These are phyloP conservation scores for Cercospora sp. DNA, from an alignment of 2,329 filamentous ascomycete genomes.

Conservation along the genomic window DNA sequence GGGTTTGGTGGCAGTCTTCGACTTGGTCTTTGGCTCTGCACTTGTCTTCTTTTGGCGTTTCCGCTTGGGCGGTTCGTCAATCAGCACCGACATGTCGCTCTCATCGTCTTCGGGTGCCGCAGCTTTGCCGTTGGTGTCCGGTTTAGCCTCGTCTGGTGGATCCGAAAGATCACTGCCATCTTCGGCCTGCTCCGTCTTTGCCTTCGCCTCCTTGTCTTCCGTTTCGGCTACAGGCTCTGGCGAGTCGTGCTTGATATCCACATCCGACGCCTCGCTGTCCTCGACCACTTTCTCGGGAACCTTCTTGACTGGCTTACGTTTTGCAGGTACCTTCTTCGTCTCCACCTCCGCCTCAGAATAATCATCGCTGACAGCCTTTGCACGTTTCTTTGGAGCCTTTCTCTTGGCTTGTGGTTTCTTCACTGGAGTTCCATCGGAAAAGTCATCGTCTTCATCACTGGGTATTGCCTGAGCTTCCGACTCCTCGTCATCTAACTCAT, in stretches of 20 bases:
- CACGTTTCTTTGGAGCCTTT: slow-evolving; percentile 22
- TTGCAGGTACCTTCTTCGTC: slow-evolving; percentile 17
- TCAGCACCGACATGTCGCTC: slow-evolving; percentile 70
- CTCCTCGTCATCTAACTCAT: slow-evolving; percentile 22
- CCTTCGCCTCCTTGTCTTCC: slow-evolving; percentile 16
- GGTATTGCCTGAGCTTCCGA: slow-evolving; percentile 11
- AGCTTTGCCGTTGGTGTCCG: slow-evolving; percentile 21
- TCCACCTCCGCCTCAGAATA: slow-evolving; percentile 10
- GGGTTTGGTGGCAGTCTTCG: slow-evolving; percentile 41
- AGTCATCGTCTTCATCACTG: slow-evolving; percentile 19
- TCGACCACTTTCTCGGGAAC: slow-evolving; percentile 14
- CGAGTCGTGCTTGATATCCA: neutral
- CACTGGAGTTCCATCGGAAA: slow-evolving; percentile 8
- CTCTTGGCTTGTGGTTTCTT: slow-evolving; percentile 13
- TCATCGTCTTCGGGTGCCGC: slow-evolving; percentile 40
- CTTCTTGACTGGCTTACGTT: slow-evolving; percentile 19
- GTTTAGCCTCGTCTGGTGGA: slow-evolving; percentile 22
- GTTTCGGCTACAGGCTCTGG: slow-evolving; percentile 17
- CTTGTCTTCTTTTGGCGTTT: slow-evolving; percentile 50
- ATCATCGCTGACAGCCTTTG: slow-evolving; percentile 2
- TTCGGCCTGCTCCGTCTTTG: slow-evolving; percentile 14
- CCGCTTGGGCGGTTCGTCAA: slow-evolving; percentile 70
- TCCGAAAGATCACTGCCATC: slow-evolving; percentile 30
- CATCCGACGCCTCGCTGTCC: slow-evolving; percentile 18
- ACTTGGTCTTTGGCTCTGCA: slow-evolving; percentile 43